Evolutionary conservation across 805 yeast species (phyloP).

Genomic region (Zygosaccharomyces rouxii): DNA sequence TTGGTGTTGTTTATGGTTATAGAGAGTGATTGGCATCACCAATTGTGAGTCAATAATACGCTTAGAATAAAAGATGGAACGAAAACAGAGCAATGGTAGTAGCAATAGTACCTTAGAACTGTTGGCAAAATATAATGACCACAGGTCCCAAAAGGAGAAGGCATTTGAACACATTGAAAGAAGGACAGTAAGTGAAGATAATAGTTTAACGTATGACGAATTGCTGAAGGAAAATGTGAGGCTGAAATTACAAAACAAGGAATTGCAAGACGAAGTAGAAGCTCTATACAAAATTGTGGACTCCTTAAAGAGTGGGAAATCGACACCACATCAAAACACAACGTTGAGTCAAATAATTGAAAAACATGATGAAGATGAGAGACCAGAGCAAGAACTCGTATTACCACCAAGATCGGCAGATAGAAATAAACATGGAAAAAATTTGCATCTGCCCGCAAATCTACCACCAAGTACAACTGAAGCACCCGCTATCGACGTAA

Average conservation of each 20-base stretch:
- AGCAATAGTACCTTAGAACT: conserved; percentile 24
- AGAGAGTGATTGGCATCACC: not conserved
- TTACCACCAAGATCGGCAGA: conserved; percentile 42
- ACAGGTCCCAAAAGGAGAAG: conserved; percentile 28
- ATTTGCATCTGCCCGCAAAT: conserved; percentile 12
- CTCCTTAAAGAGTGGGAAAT: conserved; percentile 13
- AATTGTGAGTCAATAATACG: not conserved
- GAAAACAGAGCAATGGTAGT: conserved; percentile 1
- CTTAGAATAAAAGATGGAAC: not conserved
- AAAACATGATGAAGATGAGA: conserved; percentile 4
- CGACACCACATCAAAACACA: conserved; percentile 10
- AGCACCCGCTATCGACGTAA: conserved; percentile 11
- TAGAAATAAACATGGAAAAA: conserved; percentile 27
- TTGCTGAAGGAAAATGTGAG: conserved; percentile 31
- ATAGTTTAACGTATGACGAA: conserved; percentile 28
- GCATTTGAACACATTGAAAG: conserved; percentile 28
- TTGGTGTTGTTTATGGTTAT: not conserved
- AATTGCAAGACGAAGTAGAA: conserved; percentile 26
- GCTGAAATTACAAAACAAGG: conserved; percentile 25
- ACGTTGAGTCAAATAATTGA: conserved; percentile 7
- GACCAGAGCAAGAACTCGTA: conserved; percentile 13
- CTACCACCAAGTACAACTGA: not conserved
- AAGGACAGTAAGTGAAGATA: conserved; percentile 14
- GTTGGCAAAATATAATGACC: conserved; percentile 30
- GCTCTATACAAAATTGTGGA: conserved; percentile 17